These are phyloP conservation scores for Coemansia sp. DNA, from an alignment of 192 early-diverging fungal species.

Conservation along the genomic window DNA sequence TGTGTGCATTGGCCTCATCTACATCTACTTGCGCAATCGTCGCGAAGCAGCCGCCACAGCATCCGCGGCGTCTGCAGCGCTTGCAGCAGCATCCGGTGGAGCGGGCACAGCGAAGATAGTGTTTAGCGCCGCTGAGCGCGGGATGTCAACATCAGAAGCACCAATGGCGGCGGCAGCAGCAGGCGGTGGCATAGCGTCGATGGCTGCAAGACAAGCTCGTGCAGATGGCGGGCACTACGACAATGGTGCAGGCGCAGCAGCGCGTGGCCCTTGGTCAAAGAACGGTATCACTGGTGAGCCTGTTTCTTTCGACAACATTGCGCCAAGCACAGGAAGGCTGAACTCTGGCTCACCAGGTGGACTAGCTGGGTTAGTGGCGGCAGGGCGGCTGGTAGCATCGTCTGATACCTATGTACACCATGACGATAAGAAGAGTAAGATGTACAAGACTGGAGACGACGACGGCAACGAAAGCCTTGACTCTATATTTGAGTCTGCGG, in stretches of 20 bases:
- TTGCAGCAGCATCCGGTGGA: slow-evolving; percentile 37
- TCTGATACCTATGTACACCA: slow-evolving; percentile 51
- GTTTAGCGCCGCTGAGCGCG: slow-evolving; percentile 6
- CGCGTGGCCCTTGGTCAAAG: slow-evolving; percentile 34
- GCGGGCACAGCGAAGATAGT: slow-evolving; percentile 34
- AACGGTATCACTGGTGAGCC: slow-evolving; percentile 41
- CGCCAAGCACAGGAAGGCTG: slow-evolving; percentile 42
- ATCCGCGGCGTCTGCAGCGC: slow-evolving; percentile 53
- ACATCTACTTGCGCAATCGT: slow-evolving; percentile 58
- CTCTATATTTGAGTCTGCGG: slow-evolving; percentile 53
- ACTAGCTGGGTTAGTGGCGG: slow-evolving; percentile 41
- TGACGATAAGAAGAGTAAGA: slow-evolving; percentile 20
- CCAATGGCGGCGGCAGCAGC: slow-evolving; percentile 18
- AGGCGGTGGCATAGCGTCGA: slow-evolving; percentile 23
- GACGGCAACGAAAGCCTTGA: slow-evolving; percentile 49
- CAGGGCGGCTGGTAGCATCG: slow-evolving; percentile 42
- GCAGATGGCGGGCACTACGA: slow-evolving; percentile 11
- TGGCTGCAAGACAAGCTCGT: slow-evolving; percentile 18
- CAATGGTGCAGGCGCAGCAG: slow-evolving; percentile 7
- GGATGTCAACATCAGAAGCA: neutral
- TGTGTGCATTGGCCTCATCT: slow-evolving; percentile 60
- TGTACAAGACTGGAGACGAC: slow-evolving; percentile 15
- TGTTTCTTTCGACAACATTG: slow-evolving; percentile 50
- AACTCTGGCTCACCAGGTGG: slow-evolving; percentile 31
- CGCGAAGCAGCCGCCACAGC: slow-evolving; percentile 52